Conservation (phyloP, 345 rosid genomes). For the Orychophragmus violaceus region DNA sequence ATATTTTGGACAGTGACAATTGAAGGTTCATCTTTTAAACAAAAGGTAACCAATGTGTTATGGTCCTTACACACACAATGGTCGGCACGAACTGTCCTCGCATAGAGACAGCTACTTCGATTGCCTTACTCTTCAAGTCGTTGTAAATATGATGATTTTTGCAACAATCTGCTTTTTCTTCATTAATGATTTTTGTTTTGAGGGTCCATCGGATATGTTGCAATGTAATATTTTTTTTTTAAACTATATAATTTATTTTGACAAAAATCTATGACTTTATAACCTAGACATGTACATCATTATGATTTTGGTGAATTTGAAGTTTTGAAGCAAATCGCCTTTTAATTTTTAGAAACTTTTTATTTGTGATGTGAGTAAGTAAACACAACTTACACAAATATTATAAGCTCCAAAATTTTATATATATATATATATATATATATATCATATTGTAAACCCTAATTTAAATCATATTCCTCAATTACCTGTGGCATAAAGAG, state of each 20-base stretch:
- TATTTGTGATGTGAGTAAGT: too few species aligned
- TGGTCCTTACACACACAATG: slow-evolving; percentile 24
- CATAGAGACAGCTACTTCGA: slow-evolving; percentile 9
- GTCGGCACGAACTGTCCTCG: slow-evolving; percentile 32
- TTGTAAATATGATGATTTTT: not conserved
- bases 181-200: slow-evolving; percentile 22
- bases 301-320: not conserved
- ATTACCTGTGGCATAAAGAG: too few species aligned
- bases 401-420: too few species aligned
- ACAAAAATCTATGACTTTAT: not conserved
- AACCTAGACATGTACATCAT: not conserved
- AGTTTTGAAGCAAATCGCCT: too few species aligned
- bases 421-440: too few species aligned
- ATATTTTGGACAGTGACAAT: slow-evolving; percentile 12
- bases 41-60: slow-evolving; percentile 12
- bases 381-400: too few species aligned
- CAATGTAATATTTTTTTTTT: not conserved
- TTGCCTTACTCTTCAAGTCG: slow-evolving; percentile 21
- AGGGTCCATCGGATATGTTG: not conserved
- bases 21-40: not conserved
- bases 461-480: too few species aligned
- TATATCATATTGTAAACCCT: too few species aligned
- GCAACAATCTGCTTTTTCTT: slow-evolving; percentile 10
- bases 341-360: too few species aligned
- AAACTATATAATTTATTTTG: not conserved